Conservation (phyloP, 2,329 filamentous ascomycete genomes). For the Trichoderma sp. region DNA sequence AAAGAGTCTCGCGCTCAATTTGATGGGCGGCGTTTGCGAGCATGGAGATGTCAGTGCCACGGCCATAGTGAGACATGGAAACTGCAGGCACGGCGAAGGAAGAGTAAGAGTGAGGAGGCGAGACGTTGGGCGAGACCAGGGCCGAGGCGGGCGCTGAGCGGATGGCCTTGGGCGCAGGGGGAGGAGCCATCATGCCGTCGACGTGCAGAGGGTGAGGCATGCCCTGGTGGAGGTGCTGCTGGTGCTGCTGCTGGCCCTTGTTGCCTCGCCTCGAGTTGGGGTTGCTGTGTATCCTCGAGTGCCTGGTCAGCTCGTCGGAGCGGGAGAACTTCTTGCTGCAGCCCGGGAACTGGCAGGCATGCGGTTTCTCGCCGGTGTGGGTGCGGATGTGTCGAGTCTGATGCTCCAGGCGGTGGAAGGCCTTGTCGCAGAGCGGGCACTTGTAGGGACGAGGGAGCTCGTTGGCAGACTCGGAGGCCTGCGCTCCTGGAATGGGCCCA, state of each 20-base stretch:
- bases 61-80: constrained; percentile 52
- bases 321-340: constrained; percentile 97
- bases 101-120: constrained; percentile 86
- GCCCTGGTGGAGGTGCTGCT: constrained; percentile 42
- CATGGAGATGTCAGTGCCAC: constrained; percentile 58
- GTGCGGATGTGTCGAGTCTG: constrained; percentile 90
- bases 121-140: constrained; percentile 90
- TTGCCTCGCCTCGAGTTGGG: constrained; percentile 93
- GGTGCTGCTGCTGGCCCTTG: constrained; percentile 62
- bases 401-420: constrained; percentile 96
- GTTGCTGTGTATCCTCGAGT: constrained; percentile 98
- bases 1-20: constrained; percentile 59
- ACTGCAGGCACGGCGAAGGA: constrained; percentile 60
- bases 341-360: constrained; percentile 91
- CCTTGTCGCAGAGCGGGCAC: constrained; percentile 96
- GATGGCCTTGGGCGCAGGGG: constrained; percentile 73
- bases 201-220: constrained; percentile 48
- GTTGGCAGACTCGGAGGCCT: constrained; percentile 55
- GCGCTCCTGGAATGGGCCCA: constrained; percentile 62
- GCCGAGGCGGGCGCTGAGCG: constrained; percentile 87
- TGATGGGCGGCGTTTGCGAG: constrained; percentile 63
- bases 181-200: constrained; percentile 76
- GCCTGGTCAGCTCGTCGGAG: constrained; percentile 92
- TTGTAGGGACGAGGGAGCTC: constrained; percentile 97
- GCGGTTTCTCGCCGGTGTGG: constrained; percentile 97